Conservation (phyloP, 2,329 filamentous ascomycete genomes). For the Endothia cerciana region DNA sequence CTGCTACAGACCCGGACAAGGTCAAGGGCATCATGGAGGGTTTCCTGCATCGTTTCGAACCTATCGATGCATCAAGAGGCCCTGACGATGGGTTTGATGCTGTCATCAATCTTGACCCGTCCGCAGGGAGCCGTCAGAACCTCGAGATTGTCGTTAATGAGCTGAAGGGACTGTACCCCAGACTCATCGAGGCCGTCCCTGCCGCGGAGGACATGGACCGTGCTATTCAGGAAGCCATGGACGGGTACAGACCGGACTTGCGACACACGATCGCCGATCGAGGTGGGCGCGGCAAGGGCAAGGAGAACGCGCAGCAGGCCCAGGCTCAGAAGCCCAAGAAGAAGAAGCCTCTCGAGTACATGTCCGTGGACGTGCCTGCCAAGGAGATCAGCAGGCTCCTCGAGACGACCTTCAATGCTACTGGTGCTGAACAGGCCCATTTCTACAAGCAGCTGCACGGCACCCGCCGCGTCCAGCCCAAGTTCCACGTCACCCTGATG, state of each 20-base stretch:
- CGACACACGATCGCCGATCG: conserved; percentile 74
- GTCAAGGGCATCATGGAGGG: conserved; percentile 93
- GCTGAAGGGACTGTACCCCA: conserved; percentile 78
- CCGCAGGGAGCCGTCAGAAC: conserved; percentile 78
- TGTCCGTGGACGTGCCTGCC: conserved; percentile 53
- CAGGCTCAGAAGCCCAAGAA: conserved; percentile 44
- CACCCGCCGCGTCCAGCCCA: conserved; percentile 74
- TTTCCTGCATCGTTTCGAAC: conserved; percentile 85
- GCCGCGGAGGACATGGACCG: conserved; percentile 74
- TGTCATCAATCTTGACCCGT: conserved; percentile 82
- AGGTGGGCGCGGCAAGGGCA: conserved; percentile 47
- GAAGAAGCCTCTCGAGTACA: conserved; percentile 59
- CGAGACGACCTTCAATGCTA: conserved; percentile 68
- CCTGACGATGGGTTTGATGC: conserved; percentile 84
- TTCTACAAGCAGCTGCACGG: conserved; percentile 79
- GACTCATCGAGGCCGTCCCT: conserved; percentile 73
- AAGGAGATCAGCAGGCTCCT: conserved; percentile 58
- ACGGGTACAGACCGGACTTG: conserved; percentile 76
- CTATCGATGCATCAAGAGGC: conserved; percentile 64
- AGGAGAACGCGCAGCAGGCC: conserved; percentile 41
- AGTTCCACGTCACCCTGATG: conserved; percentile 93
- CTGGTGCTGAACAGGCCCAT: conserved; percentile 55
- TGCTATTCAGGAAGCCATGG: conserved; percentile 75
- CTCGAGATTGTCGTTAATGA: conserved; percentile 76
- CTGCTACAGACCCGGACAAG: conserved; percentile 72